Evolutionary conservation across 352 stramenopile species (phyloP).

Genomic region (Phytophthora quininea): DNA sequence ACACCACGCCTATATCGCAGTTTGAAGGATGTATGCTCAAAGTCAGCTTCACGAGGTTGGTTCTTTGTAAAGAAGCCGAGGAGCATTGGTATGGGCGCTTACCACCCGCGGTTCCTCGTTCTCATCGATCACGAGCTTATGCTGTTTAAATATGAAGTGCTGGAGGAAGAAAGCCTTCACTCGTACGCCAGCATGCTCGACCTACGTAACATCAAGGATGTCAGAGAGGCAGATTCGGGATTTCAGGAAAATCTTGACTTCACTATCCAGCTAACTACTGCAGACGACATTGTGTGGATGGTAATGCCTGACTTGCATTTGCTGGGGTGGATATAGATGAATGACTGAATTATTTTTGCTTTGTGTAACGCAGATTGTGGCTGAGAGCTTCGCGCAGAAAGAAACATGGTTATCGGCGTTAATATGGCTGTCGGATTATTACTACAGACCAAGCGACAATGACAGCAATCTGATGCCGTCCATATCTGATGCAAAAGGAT

Average conservation of each 20-base stretch:
- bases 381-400: slow-evolving; percentile 81
- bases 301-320: slow-evolving; percentile 35
- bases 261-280: slow-evolving; percentile 83
- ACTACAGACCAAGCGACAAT: slow-evolving; percentile 53
- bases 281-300: slow-evolving; percentile 80
- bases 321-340: slow-evolving; percentile 28
- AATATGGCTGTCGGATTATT: slow-evolving; percentile 89
- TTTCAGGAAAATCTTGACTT: slow-evolving; percentile 87
- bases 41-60: slow-evolving; percentile 75
- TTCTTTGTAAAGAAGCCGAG: slow-evolving; percentile 85
- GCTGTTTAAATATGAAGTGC: slow-evolving; percentile 89
- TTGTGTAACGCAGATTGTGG: slow-evolving; percentile 56
- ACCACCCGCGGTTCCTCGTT: slow-evolving; percentile 86
- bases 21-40: slow-evolving; percentile 76
- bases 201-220: slow-evolving; percentile 78
- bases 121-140: slow-evolving; percentile 77
- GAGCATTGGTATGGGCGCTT: slow-evolving; percentile 68
- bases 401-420: slow-evolving; percentile 86
- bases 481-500: slow-evolving; percentile 42
- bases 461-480: slow-evolving; percentile 26
- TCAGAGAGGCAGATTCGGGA: slow-evolving; percentile 79
- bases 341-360: slow-evolving; percentile 8
- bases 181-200: slow-evolving; percentile 74
- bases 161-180: slow-evolving; percentile 70
- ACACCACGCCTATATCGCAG: slow-evolving; percentile 67